Evolutionary conservation across 2,329 filamentous ascomycete genomes (phyloP), one percentile per base, ranked within the genome.

Genomic region (Pseudocercospora fuligena): DNA sequence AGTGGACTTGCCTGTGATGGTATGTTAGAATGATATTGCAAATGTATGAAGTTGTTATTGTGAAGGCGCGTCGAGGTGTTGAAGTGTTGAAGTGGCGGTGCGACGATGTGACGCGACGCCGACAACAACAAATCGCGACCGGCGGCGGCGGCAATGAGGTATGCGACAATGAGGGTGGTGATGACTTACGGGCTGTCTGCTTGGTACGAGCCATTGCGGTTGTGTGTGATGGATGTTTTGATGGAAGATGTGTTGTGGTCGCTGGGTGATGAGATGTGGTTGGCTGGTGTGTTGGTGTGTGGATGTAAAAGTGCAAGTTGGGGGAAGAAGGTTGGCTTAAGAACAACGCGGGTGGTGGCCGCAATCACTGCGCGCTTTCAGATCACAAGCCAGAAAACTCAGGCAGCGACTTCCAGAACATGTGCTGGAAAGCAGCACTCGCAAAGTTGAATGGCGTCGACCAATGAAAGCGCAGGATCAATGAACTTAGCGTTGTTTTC

Each of bases 1-100:
- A 81, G 87, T 89, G 80, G 87, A 89, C 85, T 97, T 91, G 82
- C 88, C 88, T 88, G 78, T 81, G 67, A 66, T 67, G 67, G 66
- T 68, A 63, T 75, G 78, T 82, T 75, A 79, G 76, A 64, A 64
- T 68, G 65, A 60, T 71, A 67, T 61, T 64, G 65, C 25, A 11
- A 31, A 54, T 29, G 59, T 63, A 66, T 65, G 59, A 60, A 69
- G 59, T 40, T 63, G 63, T 63, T 60, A 40, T 69, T 66, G 61
- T 67, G 62, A 69, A 60, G 62, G 56, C 67, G 70, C 66, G 68
- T 60, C 61, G 63, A 66, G 47, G 64, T 66, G 46, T 61, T 59
- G 61, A 66, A 59, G 27, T 66, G 65, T 27, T 54, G 64, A 53
- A 63, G 60, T 73, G 68, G 70, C 68, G 66, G 47, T 61, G 69